These are phyloP conservation scores for Hippophae tibetana DNA, from an alignment of 306 rosid genomes.

Conservation along the genomic window DNA sequence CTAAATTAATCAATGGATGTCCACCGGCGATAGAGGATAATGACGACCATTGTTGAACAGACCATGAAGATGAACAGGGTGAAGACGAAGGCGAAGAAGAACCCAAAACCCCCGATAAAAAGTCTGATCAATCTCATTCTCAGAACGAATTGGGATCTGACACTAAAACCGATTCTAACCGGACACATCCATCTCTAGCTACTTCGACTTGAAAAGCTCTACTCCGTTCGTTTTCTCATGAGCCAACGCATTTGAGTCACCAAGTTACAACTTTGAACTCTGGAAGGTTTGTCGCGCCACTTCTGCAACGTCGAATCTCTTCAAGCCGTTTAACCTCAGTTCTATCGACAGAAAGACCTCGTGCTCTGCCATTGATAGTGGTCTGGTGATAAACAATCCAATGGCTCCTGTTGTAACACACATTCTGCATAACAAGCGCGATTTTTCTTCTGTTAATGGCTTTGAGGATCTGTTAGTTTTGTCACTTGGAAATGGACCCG, in stretches of 20 bases:
- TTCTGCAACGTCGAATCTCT: conserved; percentile 63
- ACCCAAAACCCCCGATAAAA: too few relatives aligned
- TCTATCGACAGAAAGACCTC: conserved; percentile 73
- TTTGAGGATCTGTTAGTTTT: conserved; percentile 77
- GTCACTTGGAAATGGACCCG: conserved; percentile 71
- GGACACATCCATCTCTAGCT: conserved; percentile 43
- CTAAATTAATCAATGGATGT: too few relatives aligned
- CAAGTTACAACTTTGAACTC: conserved; percentile 83
- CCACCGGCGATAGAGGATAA: too few relatives aligned
- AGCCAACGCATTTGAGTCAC: conserved; percentile 84
- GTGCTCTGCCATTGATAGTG: conserved; percentile 82
- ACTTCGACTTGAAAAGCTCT: conserved; percentile 86
- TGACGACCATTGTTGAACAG: too few relatives aligned
- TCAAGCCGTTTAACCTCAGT: conserved; percentile 56
- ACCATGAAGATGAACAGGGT: too few relatives aligned
- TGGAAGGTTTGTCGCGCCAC: conserved; percentile 97
- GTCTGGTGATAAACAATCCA: conserved; percentile 91
- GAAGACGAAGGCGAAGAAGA: too few relatives aligned
- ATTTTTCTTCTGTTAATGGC: conserved; percentile 48
- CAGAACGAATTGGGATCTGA: too few relatives aligned
- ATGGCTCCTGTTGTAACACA: conserved; percentile 91
- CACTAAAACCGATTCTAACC: too few relatives aligned
- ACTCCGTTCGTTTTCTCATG: conserved; percentile 93
- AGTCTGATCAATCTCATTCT: too few relatives aligned
- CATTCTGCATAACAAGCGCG: conserved; percentile 31